Conservation (phyloP, 1,284 basidiomycete genomes). For the Ustilago vetiveriae region DNA sequence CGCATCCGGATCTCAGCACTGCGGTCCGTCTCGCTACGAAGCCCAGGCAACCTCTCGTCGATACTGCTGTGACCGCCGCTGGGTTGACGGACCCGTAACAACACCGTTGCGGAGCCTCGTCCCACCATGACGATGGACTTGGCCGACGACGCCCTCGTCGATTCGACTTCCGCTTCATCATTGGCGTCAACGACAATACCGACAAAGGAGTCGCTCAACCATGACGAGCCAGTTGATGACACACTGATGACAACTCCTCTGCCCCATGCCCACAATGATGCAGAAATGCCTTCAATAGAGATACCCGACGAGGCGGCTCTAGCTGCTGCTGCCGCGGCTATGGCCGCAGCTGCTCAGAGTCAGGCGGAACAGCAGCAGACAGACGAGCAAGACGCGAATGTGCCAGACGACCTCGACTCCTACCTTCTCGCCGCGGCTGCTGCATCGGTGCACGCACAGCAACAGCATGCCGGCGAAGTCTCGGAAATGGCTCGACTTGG, state of each 20-base stretch:
- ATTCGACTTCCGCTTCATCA: not conserved
- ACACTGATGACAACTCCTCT: constrained; percentile 7
- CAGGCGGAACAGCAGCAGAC: not conserved
- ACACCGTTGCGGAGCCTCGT: constrained; percentile 25
- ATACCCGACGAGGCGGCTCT: constrained; percentile 39
- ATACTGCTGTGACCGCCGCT: not conserved
- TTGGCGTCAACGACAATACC: not conserved
- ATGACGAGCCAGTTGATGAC: not conserved
- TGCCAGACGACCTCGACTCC: constrained; percentile 31
- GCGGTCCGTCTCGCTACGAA: not conserved
- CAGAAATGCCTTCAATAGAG: constrained; percentile 7
- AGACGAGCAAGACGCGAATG: not conserved
- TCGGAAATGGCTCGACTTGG: constrained; percentile 4
- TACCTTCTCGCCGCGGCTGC: constrained; percentile 51
- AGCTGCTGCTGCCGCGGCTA: constrained; percentile 44
- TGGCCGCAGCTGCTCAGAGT: constrained; percentile 25
- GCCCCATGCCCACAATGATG: constrained; percentile 3
- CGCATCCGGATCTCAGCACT: too few species aligned
- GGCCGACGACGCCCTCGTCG: constrained; percentile 18
- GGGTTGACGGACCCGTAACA: constrained; percentile 38
- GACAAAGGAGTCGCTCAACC: not conserved
- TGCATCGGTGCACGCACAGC: constrained; percentile 46
- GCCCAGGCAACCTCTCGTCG: not conserved
- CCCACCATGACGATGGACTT: constrained; percentile 16
- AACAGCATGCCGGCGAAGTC: constrained; percentile 16